These are phyloP conservation scores for Phenoliferia sp. DNA, from an alignment of 1,284 basidiomycete species.

Conservation along the genomic window DNA sequence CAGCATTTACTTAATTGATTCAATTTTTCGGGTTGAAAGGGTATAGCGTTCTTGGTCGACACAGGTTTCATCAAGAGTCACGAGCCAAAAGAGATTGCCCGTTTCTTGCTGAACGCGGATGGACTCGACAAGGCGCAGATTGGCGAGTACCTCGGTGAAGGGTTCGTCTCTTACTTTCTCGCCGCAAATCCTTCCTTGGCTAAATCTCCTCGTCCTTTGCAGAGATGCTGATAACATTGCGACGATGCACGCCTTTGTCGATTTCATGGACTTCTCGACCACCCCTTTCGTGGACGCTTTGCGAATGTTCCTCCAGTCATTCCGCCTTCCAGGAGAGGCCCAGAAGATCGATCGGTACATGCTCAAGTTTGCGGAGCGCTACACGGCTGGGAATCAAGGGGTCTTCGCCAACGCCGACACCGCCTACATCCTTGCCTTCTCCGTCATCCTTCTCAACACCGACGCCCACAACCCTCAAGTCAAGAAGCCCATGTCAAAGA, in stretches of 20 bases:
- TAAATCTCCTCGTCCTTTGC: constrained; percentile 13
- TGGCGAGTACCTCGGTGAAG: constrained; percentile 96
- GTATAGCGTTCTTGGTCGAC: constrained; percentile 82
- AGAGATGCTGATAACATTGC: constrained; percentile 82
- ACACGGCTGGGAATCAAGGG: constrained; percentile 78
- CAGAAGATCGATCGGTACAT: constrained; percentile 99
- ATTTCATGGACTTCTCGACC: constrained; percentile 77
- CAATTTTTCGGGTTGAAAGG: constrained; percentile 52
- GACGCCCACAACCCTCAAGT: constrained; percentile 91
- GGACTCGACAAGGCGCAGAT: constrained; percentile 94
- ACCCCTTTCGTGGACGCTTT: constrained; percentile 80
- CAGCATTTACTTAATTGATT: not conserved
- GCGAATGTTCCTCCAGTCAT: constrained; percentile 80
- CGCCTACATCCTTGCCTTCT: constrained; percentile 88
- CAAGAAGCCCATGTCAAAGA: constrained; percentile 81
- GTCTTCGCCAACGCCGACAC: constrained; percentile 77
- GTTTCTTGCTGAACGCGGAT: constrained; percentile 82
- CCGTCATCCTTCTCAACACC: constrained; percentile 90
- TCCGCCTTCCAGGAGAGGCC: constrained; percentile 88
- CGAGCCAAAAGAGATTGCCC: constrained; percentile 74
- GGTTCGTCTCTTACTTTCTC: constrained; percentile 51
- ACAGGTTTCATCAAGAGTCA: constrained; percentile 79
- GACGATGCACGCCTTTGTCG: constrained; percentile 94
- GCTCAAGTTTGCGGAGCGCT: constrained; percentile 95
- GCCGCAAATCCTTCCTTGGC: constrained; percentile 6